Base-by-base conservation (phyloP, 2,329 filamentous ascomycete genomes). In the Pestalotiopsis sp. region DNA sequence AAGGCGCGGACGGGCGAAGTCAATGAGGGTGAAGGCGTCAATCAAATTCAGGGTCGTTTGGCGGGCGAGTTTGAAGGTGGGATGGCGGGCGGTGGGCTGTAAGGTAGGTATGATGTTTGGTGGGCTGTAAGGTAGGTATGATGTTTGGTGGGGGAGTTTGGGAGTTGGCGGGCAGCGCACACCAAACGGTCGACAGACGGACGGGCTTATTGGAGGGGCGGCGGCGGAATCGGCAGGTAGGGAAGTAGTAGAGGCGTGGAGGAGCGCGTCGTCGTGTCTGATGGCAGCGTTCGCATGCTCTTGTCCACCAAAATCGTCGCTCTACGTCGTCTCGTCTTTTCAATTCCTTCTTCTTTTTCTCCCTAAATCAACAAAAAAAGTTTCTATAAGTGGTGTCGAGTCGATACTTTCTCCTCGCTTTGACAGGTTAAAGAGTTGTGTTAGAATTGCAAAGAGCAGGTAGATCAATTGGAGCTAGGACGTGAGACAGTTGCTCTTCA, bases 221-320 rank as follows among this genome's bases (percentile, higher is more conserved):
- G 57, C 66, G 66, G 66, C 66, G 66, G 57, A 38, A 67, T 62
- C 66, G 66, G 59, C 49, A 67, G 66, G 41, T 61, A 58, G 39
- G 27, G 52, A 41, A 66, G 39, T 20, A 64, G 52, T 14, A 58
- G 65, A 60, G 52, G 36, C 31, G 31, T 36, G 31, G 31, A 36
- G 38, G 64, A 59, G 64, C 64, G 36, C 38, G 64, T 23, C 23
- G 64, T 45, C 23, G n/a, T 23, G 39, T 45, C 45, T 52, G 20
- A 31, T 41, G 31, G 17, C 56, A n/a, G 17, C 49, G 36, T 20
- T 66, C 64, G 64, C 64, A 66, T 66, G 36, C 64, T 66, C 39
- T 23, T 39, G 56, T 60, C 23, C 49, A 36, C 38, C 58, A 25
- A 56, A 38, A 20, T 23, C 17, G 64, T 25, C 13, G 13, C 13